Base-by-base conservation (phyloP, 2,329 filamentous ascomycete species). In the Exophiala sideris region DNA sequence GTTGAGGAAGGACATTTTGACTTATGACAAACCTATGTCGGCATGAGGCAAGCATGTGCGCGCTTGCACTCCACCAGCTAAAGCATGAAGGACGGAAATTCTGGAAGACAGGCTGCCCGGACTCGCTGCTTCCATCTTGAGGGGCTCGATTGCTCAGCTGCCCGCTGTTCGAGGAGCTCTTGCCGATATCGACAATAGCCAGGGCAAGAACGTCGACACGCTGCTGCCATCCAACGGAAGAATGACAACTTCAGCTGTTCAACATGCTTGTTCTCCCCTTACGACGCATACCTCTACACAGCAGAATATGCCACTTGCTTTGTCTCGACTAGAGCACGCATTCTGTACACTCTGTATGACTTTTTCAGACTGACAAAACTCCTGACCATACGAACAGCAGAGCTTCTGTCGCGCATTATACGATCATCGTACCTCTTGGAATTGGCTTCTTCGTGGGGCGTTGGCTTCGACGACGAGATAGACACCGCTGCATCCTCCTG, bases 1-100 rank as follows among this genome's bases (percentile, higher is more conserved):
- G 2, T 74, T 84, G n/a, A 60, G 50, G 18, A 41, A 38, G 10
- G 14, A 44, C 12, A 56, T 59, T 18, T 40, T n/a, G 45, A 39
- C 20, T 38, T 53, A 24, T 46, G 49, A 16, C 24, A 40, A 44
- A 18, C 11, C 36, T 1, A n/a, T 20, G 29, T 48, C 35, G 84
- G 82, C 64, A 77, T 82, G 50, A 83, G 53, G 71, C 87, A 16
- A 32, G 7, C 12, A 70, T 77, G 45, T 78, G 79, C 48, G 64
- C 3, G 7, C 24, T 29, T 4, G 5, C 7, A 3, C 24, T 29
- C 24, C 2, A 8, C 24, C 39, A 18, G 14, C 39, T 11, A 8
- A 40, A 41, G 24, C 24, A 29, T 5, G 7, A 29, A 5, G 5
- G 5, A 29, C 24, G 7, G 24, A 29, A 1, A 5, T 29, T 8